Evolutionary conservation across 176 grass and related monocot species (phyloP).

Genomic region (Alopecurus myosuroides): DNA sequence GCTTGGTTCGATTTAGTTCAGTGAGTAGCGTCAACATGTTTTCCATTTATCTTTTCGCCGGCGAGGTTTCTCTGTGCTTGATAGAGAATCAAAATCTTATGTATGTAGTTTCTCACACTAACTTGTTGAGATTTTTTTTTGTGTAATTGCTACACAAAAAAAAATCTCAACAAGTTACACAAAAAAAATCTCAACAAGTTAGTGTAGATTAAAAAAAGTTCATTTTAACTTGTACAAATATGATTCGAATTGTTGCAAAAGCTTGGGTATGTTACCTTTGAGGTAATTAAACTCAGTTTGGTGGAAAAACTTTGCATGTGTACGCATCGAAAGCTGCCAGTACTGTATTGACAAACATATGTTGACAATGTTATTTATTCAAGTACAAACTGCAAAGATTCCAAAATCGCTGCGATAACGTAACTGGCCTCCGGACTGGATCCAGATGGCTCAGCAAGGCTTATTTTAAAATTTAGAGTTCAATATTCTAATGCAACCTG

Average conservation of each 20-base stretch:
- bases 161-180: no score
- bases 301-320: not conserved
- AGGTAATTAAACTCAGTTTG: not conserved
- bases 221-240: not conserved
- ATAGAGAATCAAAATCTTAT: not conserved
- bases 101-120: not conserved
- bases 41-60: not conserved
- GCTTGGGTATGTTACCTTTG: not conserved
- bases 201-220: not conserved
- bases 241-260: not conserved
- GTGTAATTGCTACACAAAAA: not conserved
- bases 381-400: slow-evolving; percentile 30
- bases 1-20: not conserved
- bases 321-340: not conserved
- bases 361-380: slow-evolving; percentile 17
- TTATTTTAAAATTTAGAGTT: not conserved
- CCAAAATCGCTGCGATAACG: not conserved
- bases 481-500: slow-evolving; percentile 10
- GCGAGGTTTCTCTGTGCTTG: not conserved
- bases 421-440: not conserved
- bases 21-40: not conserved
- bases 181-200: no score
- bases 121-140: not conserved
- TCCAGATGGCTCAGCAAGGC: not conserved
- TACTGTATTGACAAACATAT: not conserved